Evolutionary conservation across 345 rosid species (phyloP), one percentile per base, ranked within the genome.

Genomic region (Salix dunnii): DNA sequence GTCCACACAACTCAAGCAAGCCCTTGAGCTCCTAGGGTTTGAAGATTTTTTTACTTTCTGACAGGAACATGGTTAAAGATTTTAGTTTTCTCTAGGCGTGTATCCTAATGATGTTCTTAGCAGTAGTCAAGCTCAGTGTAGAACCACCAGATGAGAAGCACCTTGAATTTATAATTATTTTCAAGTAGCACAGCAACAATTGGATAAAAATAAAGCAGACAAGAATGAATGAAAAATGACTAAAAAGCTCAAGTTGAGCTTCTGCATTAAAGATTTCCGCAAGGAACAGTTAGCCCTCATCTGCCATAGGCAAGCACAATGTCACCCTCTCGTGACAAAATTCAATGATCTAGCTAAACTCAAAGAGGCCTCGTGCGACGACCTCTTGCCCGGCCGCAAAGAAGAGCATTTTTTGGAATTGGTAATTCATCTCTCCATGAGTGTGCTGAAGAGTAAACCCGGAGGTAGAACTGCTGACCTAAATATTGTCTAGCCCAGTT

Each of bases 371-470:
- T 86, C 4, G 97, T 90, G 79, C 82, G 94, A 51, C 89, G 97
- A 11, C 96, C 98, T 74, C 88, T 78, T 3, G 90, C 95, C 36
- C 82, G 70, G 43, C 95, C 95, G 23, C 92, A 91, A 11, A 83
- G 87, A 46, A 88, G 87, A 78, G 86, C 88, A 68, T 91, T 91
- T 33, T 70, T 77, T 1, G 95, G 92, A 69, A 91, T 87, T 0
- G 91, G 91, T 46, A 83, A 76, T 53, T 91, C 95, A 49, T 91
- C 91, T 72, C 95, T 88, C 89, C 78, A 85, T 33, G 95, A 88
- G 46, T 84, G 88, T 55, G 89, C 76, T 9, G 88, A 36, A 1
- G 92, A 83, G 78, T 81, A 83, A 1, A 88, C 87, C 0, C 90
- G 84, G 7, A 91, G 85, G 77, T 91, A 91, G 76, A 89, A 88